phyloP scores from a whole-genome alignment of 208 protist species.

The Naegleria lovaniensis region DNA sequence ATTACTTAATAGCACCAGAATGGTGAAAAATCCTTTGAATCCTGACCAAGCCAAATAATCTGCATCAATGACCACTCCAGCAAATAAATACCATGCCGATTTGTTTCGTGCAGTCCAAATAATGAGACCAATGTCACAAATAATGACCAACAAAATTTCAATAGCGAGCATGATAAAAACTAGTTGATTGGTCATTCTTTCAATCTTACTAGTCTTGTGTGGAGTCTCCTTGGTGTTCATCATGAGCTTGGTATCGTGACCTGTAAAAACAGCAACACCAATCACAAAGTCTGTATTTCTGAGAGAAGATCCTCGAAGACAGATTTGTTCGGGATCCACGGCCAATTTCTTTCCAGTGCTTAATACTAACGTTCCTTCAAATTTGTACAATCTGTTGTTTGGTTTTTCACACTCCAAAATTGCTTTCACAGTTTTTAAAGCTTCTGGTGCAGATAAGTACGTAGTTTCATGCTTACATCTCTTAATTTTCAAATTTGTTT shows the following conservation, averaged over 20 bases:
- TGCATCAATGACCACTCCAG: not conserved
- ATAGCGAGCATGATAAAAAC: constrained; percentile 50
- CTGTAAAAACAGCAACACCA: constrained; percentile 42
- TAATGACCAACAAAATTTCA: constrained; percentile 45
- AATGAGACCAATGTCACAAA: constrained; percentile 36
- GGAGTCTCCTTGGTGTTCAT: constrained; percentile 38
- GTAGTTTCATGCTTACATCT: not conserved
- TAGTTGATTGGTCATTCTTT: constrained; percentile 42
- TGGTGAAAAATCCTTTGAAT: constrained; percentile 52
- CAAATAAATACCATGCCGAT: not conserved
- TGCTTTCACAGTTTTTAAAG: not conserved
- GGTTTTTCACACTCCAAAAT: constrained; percentile 33
- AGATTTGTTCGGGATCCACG: constrained; percentile 32
- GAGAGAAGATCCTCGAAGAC: constrained; percentile 33
- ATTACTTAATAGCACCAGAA: constrained; percentile 66
- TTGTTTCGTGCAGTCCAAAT: constrained; percentile 21
- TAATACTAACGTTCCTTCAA: constrained; percentile 11
- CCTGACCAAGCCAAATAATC: constrained; percentile 6
- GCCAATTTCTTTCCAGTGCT: not conserved
- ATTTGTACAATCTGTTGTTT: constrained; percentile 38
- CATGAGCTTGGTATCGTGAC: constrained; percentile 56
- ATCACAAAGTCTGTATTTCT: constrained; percentile 34
- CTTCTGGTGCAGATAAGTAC: not conserved
- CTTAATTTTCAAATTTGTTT: constrained; percentile 27
- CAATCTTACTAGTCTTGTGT: constrained; percentile 44